Percentiles rank a stretch among this genome's conserved stretches.
Evolutionary conservation across 208 protist genomes (phyloP).

Genomic region (Paratrypanosoma confusum): DNA sequence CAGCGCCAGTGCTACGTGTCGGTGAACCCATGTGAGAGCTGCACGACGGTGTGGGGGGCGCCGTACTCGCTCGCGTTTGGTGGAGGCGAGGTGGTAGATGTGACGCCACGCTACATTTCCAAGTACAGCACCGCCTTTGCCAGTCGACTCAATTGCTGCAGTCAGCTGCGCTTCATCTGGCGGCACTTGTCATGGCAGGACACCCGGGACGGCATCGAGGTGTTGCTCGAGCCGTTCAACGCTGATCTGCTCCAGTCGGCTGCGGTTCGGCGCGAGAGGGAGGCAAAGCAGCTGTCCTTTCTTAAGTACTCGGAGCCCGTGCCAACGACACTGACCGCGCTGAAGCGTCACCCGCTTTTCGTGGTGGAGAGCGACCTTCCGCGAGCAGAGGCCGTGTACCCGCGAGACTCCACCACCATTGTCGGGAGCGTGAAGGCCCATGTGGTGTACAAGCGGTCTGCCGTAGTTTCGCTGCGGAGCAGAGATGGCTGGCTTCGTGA

Average conservation of each 20-base stretch:
- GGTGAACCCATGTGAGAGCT: constrained; percentile 67
- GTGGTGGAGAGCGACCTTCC: constrained; percentile 69
- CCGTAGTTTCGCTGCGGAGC: constrained; percentile 65
- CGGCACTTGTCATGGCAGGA: constrained; percentile 62
- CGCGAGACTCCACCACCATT: constrained; percentile 59
- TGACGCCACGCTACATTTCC: constrained; percentile 70
- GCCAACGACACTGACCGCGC: constrained; percentile 60
- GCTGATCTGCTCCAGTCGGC: constrained; percentile 12
- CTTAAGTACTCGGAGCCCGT: constrained; percentile 74
- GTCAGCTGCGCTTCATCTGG: constrained; percentile 68
- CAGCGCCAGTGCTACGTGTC: constrained; percentile 68
- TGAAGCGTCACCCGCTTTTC: constrained; percentile 77
- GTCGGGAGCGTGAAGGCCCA: constrained; percentile 78
- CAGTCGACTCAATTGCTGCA: constrained; percentile 43
- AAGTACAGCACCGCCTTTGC: constrained; percentile 62
- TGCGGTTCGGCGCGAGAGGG: constrained; percentile 24
- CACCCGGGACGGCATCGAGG: constrained; percentile 56
- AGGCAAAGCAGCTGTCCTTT: constrained; percentile 57
- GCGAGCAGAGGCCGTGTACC: constrained; percentile 71
- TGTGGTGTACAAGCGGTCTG: constrained; percentile 80
- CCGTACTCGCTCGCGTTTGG: constrained; percentile 74
- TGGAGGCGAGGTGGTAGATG: constrained; percentile 57
- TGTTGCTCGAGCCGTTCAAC: constrained; percentile 49
- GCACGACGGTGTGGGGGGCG: constrained; percentile 66
- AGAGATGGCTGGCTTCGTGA: constrained; percentile 83